Evolutionary conservation across 2,329 filamentous ascomycete species (phyloP).

Genomic region (Tolypocladium capitatum): DNA sequence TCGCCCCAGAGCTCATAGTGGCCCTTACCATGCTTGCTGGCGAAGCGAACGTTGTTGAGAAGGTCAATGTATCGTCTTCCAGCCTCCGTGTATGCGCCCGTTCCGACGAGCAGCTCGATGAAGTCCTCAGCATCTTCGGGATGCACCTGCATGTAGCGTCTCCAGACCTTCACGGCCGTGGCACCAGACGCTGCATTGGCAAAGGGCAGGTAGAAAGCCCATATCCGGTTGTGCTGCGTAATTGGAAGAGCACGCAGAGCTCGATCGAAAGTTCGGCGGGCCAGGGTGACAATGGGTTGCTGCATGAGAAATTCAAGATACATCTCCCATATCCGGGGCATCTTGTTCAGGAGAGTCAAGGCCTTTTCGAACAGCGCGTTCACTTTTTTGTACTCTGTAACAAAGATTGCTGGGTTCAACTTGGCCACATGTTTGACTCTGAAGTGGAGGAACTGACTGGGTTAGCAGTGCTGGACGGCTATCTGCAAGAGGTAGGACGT

Average conservation of each 20-base stretch:
- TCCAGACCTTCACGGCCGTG: conserved; percentile 87
- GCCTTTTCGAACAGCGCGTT: conserved; percentile 90
- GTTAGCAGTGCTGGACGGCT: conserved; percentile 3
- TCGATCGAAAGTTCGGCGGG: conserved; percentile 79
- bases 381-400: conserved; percentile 78
- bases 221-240: conserved; percentile 91
- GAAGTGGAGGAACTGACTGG: conserved; percentile 63
- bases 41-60: conserved; percentile 79
- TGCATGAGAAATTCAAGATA: conserved; percentile 82
- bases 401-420: conserved; percentile 70
- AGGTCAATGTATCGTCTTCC: conserved; percentile 84
- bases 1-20: conserved; percentile 96
- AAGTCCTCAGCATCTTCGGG: conserved; percentile 93
- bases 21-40: conserved; percentile 86
- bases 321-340: conserved; percentile 98
- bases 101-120: conserved; percentile 74
- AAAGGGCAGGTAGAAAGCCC: conserved; percentile 82
- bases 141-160: conserved; percentile 92
- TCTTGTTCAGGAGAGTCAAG: conserved; percentile 90
- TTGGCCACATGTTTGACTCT: conserved; percentile 68
- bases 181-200: conserved; percentile 81
- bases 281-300: conserved; percentile 82
- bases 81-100: conserved; percentile 78
- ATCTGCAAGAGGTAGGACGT: conserved; percentile 11
- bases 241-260: conserved; percentile 83